phyloP scores from a whole-genome alignment of 2,329 filamentous ascomycete species.

The Sporothrix globosa region DNA sequence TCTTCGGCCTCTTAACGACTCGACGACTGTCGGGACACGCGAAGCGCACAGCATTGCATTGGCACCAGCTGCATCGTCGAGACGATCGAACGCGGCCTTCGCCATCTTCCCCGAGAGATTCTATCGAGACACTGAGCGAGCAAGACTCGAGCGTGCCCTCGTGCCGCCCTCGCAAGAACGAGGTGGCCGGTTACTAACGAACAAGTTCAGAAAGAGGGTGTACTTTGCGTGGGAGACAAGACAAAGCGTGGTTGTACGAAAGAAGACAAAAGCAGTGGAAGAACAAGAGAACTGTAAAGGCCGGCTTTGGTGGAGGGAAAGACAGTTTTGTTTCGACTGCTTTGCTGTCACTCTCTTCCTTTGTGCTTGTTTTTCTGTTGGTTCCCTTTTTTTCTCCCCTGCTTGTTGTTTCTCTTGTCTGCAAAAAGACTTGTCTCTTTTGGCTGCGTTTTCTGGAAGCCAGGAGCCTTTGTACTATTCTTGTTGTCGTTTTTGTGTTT shows the following conservation, averaged over 20 bases:
- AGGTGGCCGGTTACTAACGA: conserved; percentile 11
- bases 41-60: conserved; percentile 2
- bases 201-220: conserved; percentile 4
- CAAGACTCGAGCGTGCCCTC: not conserved
- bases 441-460: conserved; percentile 25
- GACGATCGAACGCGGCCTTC: conserved; percentile 3
- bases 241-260: conserved; percentile 22
- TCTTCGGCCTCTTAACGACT: not conserved
- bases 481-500: conserved; percentile 43
- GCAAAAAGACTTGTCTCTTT: conserved; percentile 13
- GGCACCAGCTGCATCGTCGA: conserved; percentile 12
- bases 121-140: not conserved
- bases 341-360: conserved; percentile 21
- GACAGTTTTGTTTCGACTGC: conserved; percentile 24
- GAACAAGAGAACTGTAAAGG: conserved; percentile 21
- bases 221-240: conserved; percentile 25
- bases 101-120: not conserved
- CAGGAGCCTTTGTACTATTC: conserved; percentile 51
- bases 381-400: conserved; percentile 1
- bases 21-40: conserved; percentile 10
- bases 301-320: conserved; percentile 31
- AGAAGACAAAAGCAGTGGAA: conserved; percentile 2
- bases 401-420: conserved; percentile 22
- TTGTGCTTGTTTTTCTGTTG: conserved; percentile 19
- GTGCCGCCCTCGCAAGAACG: not conserved